A percentile compares a stretch with the other conserved stretches of the same genome.
phyloP scores from a whole-genome alignment of 2,329 filamentous ascomycete genomes.

The Leptographium wingfieldii region DNA sequence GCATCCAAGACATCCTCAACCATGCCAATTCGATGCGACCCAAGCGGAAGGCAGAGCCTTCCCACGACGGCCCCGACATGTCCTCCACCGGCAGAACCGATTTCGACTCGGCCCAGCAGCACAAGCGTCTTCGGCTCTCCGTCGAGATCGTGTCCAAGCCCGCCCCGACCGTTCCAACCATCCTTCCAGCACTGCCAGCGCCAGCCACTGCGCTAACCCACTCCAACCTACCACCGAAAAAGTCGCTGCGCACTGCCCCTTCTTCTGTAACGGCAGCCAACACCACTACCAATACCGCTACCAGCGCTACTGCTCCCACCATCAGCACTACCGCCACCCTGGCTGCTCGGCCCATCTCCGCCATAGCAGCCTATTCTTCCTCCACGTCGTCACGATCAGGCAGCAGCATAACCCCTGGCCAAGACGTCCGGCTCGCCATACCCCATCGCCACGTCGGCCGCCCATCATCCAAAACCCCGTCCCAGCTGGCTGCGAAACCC shows the following conservation, averaged over 20 bases:
- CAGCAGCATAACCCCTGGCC: neutral
- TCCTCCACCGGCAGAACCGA: neutral
- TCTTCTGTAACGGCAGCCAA: neutral
- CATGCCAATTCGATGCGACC: constrained; percentile 8
- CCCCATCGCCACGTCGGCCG: constrained; percentile 8
- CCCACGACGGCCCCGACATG: neutral
- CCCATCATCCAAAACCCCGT: constrained; percentile 2
- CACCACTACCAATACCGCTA: neutral
- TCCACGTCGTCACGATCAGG: neutral
- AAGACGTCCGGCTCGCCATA: neutral
- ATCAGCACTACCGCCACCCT: neutral
- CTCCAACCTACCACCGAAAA: neutral
- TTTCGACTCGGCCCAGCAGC: constrained; percentile 18
- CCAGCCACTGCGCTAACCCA: neutral
- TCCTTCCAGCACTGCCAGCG: neutral
- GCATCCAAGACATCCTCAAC: constrained; percentile 10
- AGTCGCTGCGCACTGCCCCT: neutral
- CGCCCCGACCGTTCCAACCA: neutral
- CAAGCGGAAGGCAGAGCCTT: constrained; percentile 8
- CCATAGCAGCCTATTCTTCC: neutral
- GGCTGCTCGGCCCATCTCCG: neutral
- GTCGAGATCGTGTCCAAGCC: constrained; percentile 11
- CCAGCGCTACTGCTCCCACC: neutral
- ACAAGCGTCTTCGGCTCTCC: constrained; percentile 39
- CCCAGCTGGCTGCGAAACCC: constrained; percentile 30